Base-by-base conservation (phyloP, 2,329 filamentous ascomycete species). In the Xylariales sp. region DNA sequence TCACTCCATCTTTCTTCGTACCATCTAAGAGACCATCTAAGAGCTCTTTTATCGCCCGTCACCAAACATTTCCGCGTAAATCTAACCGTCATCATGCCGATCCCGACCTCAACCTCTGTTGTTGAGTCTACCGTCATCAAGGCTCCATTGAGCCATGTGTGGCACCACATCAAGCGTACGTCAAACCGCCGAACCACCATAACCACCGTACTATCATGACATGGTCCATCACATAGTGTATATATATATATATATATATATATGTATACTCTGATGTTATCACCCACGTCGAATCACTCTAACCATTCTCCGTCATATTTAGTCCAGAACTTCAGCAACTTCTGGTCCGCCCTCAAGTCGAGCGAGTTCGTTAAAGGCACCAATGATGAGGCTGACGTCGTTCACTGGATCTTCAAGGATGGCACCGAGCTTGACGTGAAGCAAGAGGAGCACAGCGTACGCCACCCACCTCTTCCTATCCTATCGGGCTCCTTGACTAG, bases 361-460 rank as follows among this genome's bases (percentile, higher is more conserved):
- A 87, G 85, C 78, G 88, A 91, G 78, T 84, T 82, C 74, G 87
- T 90, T 79, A 90, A 90, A 82, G 89, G 87, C 58, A 79, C 84
- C 14, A 87, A 83, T 56, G 79, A 83, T n/a, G 90, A 92, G 80
- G 88, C 89, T 52, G 89, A 92, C 74, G 81, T 92, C 64, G 86
- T 91, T 75, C 86, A 86, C 78, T 92, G 90, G 90, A 86, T 84
- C 23, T 93, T 92, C 83, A 88, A 89, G 78, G 90, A 93, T 74
- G 89, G 89, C 57, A 88, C 86, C 34, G 85, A 87, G 63, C 81
- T 91, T 23, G 89, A 92, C 78, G 88, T 93, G 72, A 92, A 92
- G 87, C 89, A 91, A 82, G 90, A 93, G 80, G 90, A 91, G 83
- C 90, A 92, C 81, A 90, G 87, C 72, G 89, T 91, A 80, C 68